Base-by-base conservation (phyloP, 1,284 basidiomycete genomes). In the Naganishia cerealis region DNA sequence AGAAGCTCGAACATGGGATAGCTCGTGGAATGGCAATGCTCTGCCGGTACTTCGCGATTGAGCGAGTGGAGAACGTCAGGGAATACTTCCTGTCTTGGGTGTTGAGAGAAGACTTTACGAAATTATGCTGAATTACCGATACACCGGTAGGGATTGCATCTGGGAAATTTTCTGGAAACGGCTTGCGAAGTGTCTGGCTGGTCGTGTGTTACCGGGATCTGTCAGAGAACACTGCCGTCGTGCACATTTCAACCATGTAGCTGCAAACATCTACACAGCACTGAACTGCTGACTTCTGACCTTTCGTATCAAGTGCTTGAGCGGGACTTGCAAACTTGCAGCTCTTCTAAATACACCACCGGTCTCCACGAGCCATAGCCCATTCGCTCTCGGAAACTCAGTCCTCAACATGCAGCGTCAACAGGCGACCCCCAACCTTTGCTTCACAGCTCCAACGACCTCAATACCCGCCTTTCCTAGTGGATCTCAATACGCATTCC, bases 381-480 rank as follows among this genome's bases (percentile, higher is more conserved):
- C 33, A 18, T 57, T 10, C n/a, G n/a, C 46, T 46, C 21, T 24
- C 1, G 6, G 21, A 36, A 36, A 33, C 4, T 26, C 8, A 33
- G 6, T 10, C 18, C 46, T 61, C 50, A 38, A 4, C 50, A 63
- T 63, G 61, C 61, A 63, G 38, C 50, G 38, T 42, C 61, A 53
- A 40, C 50, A 63, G 18, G 12, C 39, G 1, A n/a, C 16, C 8
- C 24, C 48, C n/a, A 36, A 52, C 10, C 29, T 63, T 18, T 52
- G 61, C 48, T 63, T 54, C 39, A 63, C 61, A n/a, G 50, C 50
- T 15, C 61, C 61, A 12, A 54, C 54, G 36, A 50, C 61, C 5
- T 63, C 61, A 42, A 53, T 18, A 16, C 50, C 61, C 21, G 39
- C 38, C 39, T 63, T 63, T 40, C 29, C 18, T 21, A 52, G 52